These are phyloP conservation scores for Torulaspora delbrueckii DNA, from an alignment of 805 yeast species.

Conservation along the genomic window DNA sequence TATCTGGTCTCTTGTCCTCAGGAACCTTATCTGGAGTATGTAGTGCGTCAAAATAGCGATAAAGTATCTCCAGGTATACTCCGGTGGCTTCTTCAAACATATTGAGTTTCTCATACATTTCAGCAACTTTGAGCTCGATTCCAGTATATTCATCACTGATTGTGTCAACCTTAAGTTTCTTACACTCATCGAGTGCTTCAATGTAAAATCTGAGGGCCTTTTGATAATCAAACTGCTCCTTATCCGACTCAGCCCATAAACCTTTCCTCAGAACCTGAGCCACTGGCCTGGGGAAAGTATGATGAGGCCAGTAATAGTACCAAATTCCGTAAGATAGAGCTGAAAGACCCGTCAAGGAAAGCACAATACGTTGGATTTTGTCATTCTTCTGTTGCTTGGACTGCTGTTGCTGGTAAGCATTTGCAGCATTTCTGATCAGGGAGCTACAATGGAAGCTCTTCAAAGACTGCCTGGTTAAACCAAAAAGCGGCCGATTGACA, in stretches of 20 bases:
- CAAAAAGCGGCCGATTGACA: neutral
- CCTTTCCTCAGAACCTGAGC: constrained; percentile 71
- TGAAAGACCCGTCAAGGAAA: constrained; percentile 25
- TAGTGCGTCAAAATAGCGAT: constrained; percentile 52
- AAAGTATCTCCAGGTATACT: constrained; percentile 62
- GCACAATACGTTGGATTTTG: constrained; percentile 13
- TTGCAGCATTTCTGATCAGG: constrained; percentile 3
- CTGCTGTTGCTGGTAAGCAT: constrained; percentile 7
- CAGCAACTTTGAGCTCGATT: constrained; percentile 78
- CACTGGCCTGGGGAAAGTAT: constrained; percentile 62
- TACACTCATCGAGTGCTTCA: constrained; percentile 64
- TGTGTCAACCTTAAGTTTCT: constrained; percentile 47
- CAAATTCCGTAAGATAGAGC: constrained; percentile 29
- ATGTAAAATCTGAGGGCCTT: constrained; percentile 69
- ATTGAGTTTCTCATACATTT: constrained; percentile 71
- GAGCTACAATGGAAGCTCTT: constrained; percentile 6
- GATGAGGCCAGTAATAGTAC: constrained; percentile 58
- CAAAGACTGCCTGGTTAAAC: neutral
- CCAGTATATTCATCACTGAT: constrained; percentile 83
- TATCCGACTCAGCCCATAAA: constrained; percentile 76
- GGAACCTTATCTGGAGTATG: constrained; percentile 37
- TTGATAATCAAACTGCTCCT: constrained; percentile 49
- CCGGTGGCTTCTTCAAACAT: constrained; percentile 59
- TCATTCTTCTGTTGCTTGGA: constrained; percentile 8
- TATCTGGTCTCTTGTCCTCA: constrained; percentile 44